Conservation (phyloP, 2,329 filamentous ascomycete genomes). For the Fusarium brevicatenulatum region DNA sequence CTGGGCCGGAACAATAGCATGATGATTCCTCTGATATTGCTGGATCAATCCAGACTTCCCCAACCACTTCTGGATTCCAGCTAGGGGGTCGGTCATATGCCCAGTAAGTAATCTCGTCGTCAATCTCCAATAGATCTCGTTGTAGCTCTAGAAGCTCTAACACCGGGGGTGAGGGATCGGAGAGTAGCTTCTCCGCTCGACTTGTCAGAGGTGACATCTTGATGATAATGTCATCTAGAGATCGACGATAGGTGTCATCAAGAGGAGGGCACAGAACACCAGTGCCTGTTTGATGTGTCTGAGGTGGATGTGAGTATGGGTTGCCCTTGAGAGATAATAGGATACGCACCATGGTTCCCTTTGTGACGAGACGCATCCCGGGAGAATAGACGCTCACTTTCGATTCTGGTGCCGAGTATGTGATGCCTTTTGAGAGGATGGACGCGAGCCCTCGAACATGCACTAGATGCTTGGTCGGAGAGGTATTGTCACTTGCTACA, state of each 20-base stretch:
- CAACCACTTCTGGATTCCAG: slow-evolving; percentile 1
- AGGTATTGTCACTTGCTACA: not conserved
- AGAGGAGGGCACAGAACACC: slow-evolving; percentile 9
- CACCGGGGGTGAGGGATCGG: not conserved
- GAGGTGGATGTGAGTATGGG: not conserved
- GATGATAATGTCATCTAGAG: slow-evolving; percentile 13
- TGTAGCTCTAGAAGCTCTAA: not conserved
- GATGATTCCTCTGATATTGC: not conserved
- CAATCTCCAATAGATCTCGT: not conserved
- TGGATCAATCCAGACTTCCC: not conserved
- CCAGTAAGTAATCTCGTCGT: slow-evolving; percentile 1
- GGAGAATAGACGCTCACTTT: slow-evolving; percentile 2
- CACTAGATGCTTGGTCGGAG: not conserved
- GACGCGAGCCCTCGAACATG: slow-evolving; percentile 1
- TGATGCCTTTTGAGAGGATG: not conserved
- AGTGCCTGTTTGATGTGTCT: not conserved
- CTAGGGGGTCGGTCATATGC: not conserved
- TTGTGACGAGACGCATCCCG: slow-evolving; percentile 2
- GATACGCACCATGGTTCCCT: not conserved
- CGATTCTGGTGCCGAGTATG: not conserved
- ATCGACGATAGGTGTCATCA: not conserved
- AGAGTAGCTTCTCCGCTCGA: not conserved
- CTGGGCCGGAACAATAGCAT: not conserved
- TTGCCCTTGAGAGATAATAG: fast-evolving
- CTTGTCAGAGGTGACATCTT: not conserved